Conservation (phyloP, 2,329 filamentous ascomycete genomes). For the Tricladium varicosporioides region DNA sequence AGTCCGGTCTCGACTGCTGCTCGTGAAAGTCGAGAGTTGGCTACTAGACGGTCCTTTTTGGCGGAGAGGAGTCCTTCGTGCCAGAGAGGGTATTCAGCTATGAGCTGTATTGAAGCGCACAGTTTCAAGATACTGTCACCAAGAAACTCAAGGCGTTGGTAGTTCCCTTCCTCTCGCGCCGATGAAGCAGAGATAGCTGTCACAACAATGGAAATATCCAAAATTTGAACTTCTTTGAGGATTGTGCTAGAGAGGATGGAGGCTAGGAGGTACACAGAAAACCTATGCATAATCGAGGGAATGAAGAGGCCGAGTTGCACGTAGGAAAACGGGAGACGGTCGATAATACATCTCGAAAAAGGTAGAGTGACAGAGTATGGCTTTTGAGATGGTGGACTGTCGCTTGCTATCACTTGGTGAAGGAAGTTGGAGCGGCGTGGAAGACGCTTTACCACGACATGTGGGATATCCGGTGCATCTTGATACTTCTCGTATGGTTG, state of each 20-base stretch:
- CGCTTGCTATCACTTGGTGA: conserved; percentile 36
- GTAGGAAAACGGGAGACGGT: conserved; percentile 42
- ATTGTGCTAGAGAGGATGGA: conserved; percentile 55
- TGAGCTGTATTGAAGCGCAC: conserved; percentile 64
- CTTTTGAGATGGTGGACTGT: conserved; percentile 32
- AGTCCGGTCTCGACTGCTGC: conserved; percentile 63
- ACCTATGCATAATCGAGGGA: conserved; percentile 69
- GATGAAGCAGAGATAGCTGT: conserved; percentile 69
- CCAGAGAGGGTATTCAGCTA: conserved; percentile 57
- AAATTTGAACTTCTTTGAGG: conserved; percentile 52
- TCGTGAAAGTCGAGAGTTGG: conserved; percentile 69
- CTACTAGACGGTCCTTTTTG: conserved; percentile 67
- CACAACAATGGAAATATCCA: conserved; percentile 53
- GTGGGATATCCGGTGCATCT: conserved; percentile 44
- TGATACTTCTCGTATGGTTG: conserved; percentile 38
- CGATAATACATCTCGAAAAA: conserved; percentile 46
- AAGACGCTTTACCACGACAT: conserved; percentile 49
- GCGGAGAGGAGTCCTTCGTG: conserved; percentile 74
- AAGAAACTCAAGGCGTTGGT: conserved; percentile 82
- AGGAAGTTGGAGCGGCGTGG: conserved; percentile 60
- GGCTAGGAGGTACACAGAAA: conserved; percentile 65
- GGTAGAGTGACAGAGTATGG: conserved; percentile 46
- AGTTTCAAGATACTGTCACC: conserved; percentile 84
- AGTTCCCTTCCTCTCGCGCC: conserved; percentile 61
- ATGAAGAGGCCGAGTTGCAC: conserved; percentile 58